Percentiles rank a stretch among this genome's conserved stretches.
Conservation (phyloP, 495 filamentous ascomycete genomes). For the Penicillium ucsense region DNA sequence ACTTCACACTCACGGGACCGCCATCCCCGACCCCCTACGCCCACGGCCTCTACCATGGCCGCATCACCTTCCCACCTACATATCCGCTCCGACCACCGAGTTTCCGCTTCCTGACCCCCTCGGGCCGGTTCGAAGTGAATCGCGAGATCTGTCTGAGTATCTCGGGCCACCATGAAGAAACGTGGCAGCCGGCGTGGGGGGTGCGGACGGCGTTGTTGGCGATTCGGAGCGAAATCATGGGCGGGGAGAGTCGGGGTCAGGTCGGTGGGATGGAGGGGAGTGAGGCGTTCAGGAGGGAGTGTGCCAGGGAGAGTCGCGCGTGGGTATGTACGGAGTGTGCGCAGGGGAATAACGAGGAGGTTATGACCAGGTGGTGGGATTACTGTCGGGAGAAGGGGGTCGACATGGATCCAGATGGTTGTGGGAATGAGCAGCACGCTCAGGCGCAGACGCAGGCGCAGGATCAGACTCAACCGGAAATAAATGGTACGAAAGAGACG, state of each 20-base stretch:
- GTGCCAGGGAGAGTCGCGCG: slow-evolving; percentile 50
- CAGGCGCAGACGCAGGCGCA: slow-evolving; percentile 16
- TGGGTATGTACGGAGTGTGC: slow-evolving; percentile 59
- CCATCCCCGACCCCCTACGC: slow-evolving; percentile 72
- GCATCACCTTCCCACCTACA: slow-evolving; percentile 77
- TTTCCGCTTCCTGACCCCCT: slow-evolving; percentile 90
- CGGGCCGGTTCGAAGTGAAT: slow-evolving; percentile 90
- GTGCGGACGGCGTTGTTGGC: slow-evolving; percentile 54
- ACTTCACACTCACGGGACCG: slow-evolving; percentile 93
- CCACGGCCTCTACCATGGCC: slow-evolving; percentile 83
- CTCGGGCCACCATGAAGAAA: slow-evolving; percentile 91
- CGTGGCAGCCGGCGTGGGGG: slow-evolving; percentile 97
- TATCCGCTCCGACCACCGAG: slow-evolving; percentile 86
- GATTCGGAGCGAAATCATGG: slow-evolving; percentile 42
- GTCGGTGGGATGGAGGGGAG: slow-evolving; percentile 76
- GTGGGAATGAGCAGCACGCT: background rate
- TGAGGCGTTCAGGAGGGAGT: slow-evolving; percentile 48
- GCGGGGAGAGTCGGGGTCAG: slow-evolving; percentile 53
- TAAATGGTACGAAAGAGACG: slow-evolving; percentile 34
- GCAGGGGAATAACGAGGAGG: slow-evolving; percentile 53
- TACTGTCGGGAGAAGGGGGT: slow-evolving; percentile 42
- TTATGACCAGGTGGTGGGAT: slow-evolving; percentile 57
- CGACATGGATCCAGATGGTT: slow-evolving; percentile 27
- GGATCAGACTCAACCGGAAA: slow-evolving; percentile 36
- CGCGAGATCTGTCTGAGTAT: slow-evolving; percentile 94